Evolutionary conservation across 495 filamentous ascomycete genomes (phyloP), one percentile per base, ranked within the genome.

Genomic region (Penicillium egyptiacum): DNA sequence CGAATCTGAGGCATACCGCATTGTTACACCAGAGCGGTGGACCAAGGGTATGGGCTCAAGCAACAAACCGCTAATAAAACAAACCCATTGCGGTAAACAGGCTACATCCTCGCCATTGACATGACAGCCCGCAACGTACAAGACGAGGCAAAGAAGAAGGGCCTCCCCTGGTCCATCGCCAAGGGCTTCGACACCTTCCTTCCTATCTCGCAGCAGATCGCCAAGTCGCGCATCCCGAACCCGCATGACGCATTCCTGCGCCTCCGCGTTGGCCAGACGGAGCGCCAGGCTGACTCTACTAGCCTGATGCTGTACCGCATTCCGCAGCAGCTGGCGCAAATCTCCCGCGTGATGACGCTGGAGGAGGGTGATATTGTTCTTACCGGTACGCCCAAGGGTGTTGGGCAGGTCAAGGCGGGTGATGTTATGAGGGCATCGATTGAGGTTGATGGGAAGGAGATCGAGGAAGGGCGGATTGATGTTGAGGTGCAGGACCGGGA

Each of bases 141-240:
- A 78, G 88, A 96, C 58, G 88, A 95, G 75, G 94, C 91, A 53
- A 98, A 97, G 82, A 90, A 89, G 75, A 95, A 95, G 78, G 90
- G 93, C 16, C 83, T 97, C n/a, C 94, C 94, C 16, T 98, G 94
- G 94, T 83, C 86, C 53, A 94, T 96, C 58, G 85, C 88, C 57
- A 98, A 98, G 76, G 95, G 95, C 39, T 97, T 96, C 70, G 95
- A 98, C 67, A 98, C 94, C 20, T 98, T 98, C 79, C 80, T 92
- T 10, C 94, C 94, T 45, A 81, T 98, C 57, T 88, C 83, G 59
- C 75, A 87, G 40, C 79, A 86, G 53, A 96, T 98, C 58, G 72
- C 82, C 41, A 94, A 92, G 75, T 78, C 83, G 19, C 75, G 74
- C 53, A 88, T 98, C 59, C 86, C 88, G 14, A 86, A 97, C 77